Conservation (phyloP, 345 rosid species). For the Pistacia atlantica region DNA sequence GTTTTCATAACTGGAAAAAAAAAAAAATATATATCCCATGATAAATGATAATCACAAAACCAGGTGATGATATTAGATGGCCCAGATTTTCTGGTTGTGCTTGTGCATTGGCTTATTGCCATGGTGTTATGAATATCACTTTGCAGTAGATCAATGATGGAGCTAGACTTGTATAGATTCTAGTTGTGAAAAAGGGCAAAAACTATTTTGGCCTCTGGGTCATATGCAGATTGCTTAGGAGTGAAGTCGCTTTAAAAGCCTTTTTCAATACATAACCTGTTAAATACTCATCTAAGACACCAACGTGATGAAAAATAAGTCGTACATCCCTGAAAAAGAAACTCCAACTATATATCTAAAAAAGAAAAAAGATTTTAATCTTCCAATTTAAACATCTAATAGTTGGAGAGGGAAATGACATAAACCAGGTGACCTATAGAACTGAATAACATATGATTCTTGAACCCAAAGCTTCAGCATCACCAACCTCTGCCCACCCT, state of each 20-base stretch:
- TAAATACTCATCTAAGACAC: constrained; percentile 18
- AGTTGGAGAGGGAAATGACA: constrained; percentile 4
- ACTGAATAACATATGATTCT: constrained; percentile 33
- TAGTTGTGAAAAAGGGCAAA: not conserved
- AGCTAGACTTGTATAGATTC: constrained; percentile 12
- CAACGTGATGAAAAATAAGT: constrained; percentile 12
- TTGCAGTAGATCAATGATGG: not conserved
- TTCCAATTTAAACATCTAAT: not conserved
- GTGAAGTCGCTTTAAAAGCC: constrained; percentile 28
- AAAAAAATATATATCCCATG: not conserved
- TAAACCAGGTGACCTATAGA: constrained; percentile 24
- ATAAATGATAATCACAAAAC: constrained; percentile 12
- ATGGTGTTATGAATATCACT: not conserved
- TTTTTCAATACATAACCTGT: constrained; percentile 15
- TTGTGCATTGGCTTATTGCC: constrained; percentile 5
- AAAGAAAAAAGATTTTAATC: not conserved
- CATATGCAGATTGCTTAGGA: constrained; percentile 28
- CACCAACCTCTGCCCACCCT: constrained; percentile 70
- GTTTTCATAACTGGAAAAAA: not conserved
- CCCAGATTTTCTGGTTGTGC: constrained; percentile 12
- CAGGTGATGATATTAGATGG: constrained; percentile 14
- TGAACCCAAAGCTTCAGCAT: constrained; percentile 68
- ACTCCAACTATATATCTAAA: constrained; percentile 5
- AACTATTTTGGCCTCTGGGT: constrained; percentile 2
- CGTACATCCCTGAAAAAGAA: constrained; percentile 21